These are phyloP conservation scores for Mercurialis annua DNA, from an alignment of 345 rosid species.

Conservation along the genomic window DNA sequence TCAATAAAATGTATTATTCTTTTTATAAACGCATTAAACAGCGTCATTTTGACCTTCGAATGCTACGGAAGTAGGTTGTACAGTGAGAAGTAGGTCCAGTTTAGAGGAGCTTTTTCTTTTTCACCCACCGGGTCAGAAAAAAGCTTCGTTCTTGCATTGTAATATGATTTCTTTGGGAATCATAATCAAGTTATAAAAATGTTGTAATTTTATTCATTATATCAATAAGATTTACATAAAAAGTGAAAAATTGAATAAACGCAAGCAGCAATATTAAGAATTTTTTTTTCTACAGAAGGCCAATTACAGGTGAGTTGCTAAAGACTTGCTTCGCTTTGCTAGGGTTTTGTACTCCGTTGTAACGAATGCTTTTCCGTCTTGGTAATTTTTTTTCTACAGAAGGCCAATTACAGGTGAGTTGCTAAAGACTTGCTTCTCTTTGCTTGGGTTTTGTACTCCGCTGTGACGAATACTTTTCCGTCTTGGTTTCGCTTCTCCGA, in stretches of 20 bases:
- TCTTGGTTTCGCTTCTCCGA: conserved; percentile 82
- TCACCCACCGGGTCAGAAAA: conserved; percentile 2
- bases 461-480: conserved; percentile 65
- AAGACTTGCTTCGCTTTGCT: conserved; percentile 53
- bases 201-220: neutral
- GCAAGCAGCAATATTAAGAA: neutral
- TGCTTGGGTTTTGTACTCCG: conserved; percentile 31
- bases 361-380: conserved; percentile 67
- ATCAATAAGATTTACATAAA: conserved; percentile 21
- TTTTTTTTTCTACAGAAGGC: conserved; percentile 43
- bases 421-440: conserved; percentile 53
- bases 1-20: too few relatives aligned
- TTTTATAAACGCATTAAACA: neutral
- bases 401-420: conserved; percentile 56
- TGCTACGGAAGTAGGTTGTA: neutral
- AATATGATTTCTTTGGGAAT: neutral
- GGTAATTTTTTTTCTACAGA: conserved; percentile 59
- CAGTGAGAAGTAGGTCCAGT: conserved; percentile 17
- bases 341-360: conserved; percentile 29
- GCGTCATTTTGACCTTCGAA: conserved; percentile 2
- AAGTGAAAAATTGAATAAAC: neutral
- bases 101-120: conserved; percentile 36
- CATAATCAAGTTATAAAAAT: neutral
- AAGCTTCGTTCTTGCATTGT: neutral
- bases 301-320: conserved; percentile 52